phyloP scores from a whole-genome alignment of 1,284 basidiomycete species.

The Acaromyces ingoldii region DNA sequence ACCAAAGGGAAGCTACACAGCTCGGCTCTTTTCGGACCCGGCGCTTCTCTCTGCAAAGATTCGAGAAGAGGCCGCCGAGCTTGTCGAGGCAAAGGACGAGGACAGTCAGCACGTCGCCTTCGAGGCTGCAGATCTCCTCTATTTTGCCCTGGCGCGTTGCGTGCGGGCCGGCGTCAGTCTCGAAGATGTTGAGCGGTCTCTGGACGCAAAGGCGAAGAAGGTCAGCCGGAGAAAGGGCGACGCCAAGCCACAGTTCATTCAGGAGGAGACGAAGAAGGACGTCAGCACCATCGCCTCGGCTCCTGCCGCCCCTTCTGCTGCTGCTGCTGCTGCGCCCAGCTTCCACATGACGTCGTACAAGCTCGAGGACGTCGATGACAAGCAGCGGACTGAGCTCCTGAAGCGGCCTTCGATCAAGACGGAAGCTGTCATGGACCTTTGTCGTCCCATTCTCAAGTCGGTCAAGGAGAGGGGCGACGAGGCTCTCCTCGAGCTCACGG shows the following conservation, averaged over 20 bases:
- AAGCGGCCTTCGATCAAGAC: constrained; percentile 87
- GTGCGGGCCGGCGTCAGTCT: constrained; percentile 76
- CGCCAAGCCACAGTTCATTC: constrained; percentile 80
- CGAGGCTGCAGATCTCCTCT: constrained; percentile 91
- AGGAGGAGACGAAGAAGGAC: too few species aligned
- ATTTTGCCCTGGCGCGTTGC: constrained; percentile 87
- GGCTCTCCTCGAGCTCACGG: constrained; percentile 81
- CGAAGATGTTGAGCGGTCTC: constrained; percentile 74
- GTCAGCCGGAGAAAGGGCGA: constrained; percentile 84
- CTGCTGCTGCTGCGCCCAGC: constrained; percentile 12
- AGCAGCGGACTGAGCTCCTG: constrained; percentile 68
- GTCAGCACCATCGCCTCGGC: too few species aligned
- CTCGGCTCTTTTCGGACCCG: constrained; percentile 76
- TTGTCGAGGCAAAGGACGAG: constrained; percentile 74
- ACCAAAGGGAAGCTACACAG: constrained; percentile 88
- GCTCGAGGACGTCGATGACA: constrained; percentile 53
- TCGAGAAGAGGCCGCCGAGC: constrained; percentile 95
- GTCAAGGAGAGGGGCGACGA: constrained; percentile 79
- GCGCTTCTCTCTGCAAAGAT: constrained; percentile 84
- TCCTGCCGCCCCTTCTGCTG: constrained; percentile 16
- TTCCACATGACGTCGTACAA: constrained; percentile 44
- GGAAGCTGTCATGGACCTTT: constrained; percentile 88
- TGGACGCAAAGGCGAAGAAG: constrained; percentile 82
- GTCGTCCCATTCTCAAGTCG: constrained; percentile 86
- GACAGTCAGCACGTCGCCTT: constrained; percentile 75